These are phyloP conservation scores for Nemania sp. DNA, from an alignment of 2,329 filamentous ascomycete genomes.

Conservation along the genomic window DNA sequence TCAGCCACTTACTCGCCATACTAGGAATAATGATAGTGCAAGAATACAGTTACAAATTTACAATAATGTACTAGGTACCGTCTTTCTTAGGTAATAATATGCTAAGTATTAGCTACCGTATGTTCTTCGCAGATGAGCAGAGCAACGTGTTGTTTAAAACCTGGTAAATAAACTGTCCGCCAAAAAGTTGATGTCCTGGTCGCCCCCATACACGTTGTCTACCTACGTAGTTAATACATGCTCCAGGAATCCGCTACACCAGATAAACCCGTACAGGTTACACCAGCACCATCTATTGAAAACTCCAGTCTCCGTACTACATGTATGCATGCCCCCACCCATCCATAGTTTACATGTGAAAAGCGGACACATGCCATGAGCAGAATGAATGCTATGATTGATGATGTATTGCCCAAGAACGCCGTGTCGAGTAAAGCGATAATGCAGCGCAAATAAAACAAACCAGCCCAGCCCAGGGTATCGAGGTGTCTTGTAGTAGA, in stretches of 20 bases:
- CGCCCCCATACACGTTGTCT: slow-evolving; percentile 23
- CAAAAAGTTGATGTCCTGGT: slow-evolving; percentile 18
- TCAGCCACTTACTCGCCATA: too few species aligned
- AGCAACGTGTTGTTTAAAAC: slow-evolving; percentile 10
- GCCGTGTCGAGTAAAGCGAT: slow-evolving; percentile 27
- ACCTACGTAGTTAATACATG: slow-evolving; percentile 32
- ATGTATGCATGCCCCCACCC: slow-evolving; percentile 35
- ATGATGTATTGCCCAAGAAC: slow-evolving; percentile 35
- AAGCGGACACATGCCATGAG: slow-evolving; percentile 20
- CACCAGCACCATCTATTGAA: slow-evolving; percentile 34
- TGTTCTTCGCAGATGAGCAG: not conserved
- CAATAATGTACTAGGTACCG: too few species aligned
- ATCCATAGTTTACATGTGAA: slow-evolving; percentile 35
- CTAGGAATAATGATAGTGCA: too few species aligned
- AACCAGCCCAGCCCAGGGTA: slow-evolving; percentile 38
- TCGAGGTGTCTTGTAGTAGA: slow-evolving; percentile 33
- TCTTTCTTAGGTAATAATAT: not conserved
- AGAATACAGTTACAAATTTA: too few species aligned
- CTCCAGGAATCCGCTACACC: slow-evolving; percentile 22
- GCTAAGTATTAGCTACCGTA: not conserved
- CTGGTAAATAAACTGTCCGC: slow-evolving; percentile 23
- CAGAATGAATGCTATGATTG: slow-evolving; percentile 27
- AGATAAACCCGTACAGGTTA: slow-evolving; percentile 16
- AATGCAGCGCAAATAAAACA: slow-evolving; percentile 34
- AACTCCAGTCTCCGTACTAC: slow-evolving; percentile 30